Percentiles rank a stretch among this genome's conserved stretches.
Evolutionary conservation across 306 rosid species (phyloP).

Genomic region (Vachellia collinsii): DNA sequence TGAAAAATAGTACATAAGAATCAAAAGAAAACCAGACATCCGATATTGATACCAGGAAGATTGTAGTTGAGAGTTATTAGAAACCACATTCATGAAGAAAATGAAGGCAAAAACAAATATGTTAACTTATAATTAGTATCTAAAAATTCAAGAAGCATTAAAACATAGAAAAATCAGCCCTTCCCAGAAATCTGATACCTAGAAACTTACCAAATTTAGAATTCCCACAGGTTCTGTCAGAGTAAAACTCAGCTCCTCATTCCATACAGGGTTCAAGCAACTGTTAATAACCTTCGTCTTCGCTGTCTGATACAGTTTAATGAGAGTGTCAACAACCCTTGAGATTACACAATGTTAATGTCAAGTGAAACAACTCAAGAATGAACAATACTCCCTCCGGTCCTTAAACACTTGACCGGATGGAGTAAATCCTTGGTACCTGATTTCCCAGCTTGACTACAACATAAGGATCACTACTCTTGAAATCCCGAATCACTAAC

Average conservation of each 20-base stretch:
- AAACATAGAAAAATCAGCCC: background rate
- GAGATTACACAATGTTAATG: slow-evolving; percentile 27
- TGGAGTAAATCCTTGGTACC: slow-evolving; percentile 44
- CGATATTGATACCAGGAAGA: background rate
- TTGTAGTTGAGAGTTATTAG: background rate
- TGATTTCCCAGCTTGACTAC: slow-evolving; percentile 86
- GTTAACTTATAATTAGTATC: background rate
- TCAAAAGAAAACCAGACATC: background rate
- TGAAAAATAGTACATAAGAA: background rate
- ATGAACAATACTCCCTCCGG: background rate
- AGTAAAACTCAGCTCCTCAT: slow-evolving; percentile 82
- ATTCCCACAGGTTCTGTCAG: slow-evolving; percentile 67
- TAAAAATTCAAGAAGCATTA: background rate
- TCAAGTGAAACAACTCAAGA: slow-evolving; percentile 22
- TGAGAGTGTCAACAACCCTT: slow-evolving; percentile 30
- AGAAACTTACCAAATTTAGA: slow-evolving; percentile 73
- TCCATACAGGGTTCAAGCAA: slow-evolving; percentile 97
- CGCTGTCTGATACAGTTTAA: slow-evolving; percentile 68
- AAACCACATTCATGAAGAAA: background rate
- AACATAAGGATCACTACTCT: slow-evolving; percentile 96
- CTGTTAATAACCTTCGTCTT: slow-evolving; percentile 93
- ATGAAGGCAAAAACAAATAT: background rate
- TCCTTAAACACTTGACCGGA: too few relatives aligned
- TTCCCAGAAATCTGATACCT: background rate
- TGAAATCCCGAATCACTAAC: slow-evolving; percentile 94